These are phyloP conservation scores for Hortaea werneckii DNA, from an alignment of 2,329 filamentous ascomycete genomes.

Conservation along the genomic window DNA sequence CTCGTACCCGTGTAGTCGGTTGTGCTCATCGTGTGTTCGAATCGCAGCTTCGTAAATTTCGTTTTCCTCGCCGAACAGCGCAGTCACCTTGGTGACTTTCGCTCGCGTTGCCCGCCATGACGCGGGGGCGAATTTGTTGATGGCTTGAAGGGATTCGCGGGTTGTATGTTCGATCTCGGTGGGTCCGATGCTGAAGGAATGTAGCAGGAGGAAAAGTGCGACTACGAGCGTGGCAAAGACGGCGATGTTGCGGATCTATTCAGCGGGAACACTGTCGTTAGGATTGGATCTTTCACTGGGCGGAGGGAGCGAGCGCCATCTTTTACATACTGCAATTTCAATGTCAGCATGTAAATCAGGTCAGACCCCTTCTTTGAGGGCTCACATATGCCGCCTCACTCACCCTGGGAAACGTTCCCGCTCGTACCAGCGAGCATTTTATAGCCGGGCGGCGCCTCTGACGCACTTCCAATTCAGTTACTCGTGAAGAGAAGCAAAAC, in stretches of 20 bases:
- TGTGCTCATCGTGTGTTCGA: conserved; percentile 26
- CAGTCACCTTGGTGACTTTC: conserved; percentile 25
- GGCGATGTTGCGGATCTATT: conserved; percentile 1
- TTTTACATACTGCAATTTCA: background rate
- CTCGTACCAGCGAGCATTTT: background rate
- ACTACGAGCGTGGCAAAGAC: background rate
- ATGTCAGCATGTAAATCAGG: background rate
- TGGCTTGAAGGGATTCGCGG: background rate
- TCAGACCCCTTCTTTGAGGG: background rate
- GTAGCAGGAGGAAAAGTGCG: conserved; percentile 1
- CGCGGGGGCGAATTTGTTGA: background rate
- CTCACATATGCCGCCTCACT: background rate
- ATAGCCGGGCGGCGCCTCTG: too few relatives aligned
- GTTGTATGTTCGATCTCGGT: background rate
- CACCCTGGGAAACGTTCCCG: conserved; percentile 1
- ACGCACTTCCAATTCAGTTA: too few relatives aligned
- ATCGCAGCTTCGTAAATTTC: conserved; percentile 28
- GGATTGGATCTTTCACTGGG: background rate
- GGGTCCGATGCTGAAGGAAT: background rate
- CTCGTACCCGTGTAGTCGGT: conserved; percentile 26
- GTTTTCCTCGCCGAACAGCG: conserved; percentile 25
- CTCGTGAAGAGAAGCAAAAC: too few relatives aligned
- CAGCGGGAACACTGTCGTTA: background rate
- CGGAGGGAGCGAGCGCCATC: background rate
- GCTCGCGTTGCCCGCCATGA: background rate